Percentiles rank a stretch among this genome's conserved stretches.
These are phyloP conservation scores for Eremothecium coryli DNA, from an alignment of 1,139 yeast species.

Conservation along the genomic window DNA sequence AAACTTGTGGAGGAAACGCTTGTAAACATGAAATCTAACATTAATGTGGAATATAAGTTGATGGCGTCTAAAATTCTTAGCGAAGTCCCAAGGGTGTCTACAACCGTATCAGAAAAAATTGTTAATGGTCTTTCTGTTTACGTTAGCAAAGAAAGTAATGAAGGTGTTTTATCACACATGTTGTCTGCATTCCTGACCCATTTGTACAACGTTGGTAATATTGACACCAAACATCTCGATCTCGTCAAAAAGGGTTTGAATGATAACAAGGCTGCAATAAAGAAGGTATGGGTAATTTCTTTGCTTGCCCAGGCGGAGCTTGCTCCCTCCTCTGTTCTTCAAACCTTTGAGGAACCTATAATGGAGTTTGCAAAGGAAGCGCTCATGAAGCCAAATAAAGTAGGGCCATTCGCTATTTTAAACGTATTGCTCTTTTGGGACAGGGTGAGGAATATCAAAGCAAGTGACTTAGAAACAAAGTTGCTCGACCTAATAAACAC, in stretches of 20 bases:
- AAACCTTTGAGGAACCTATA: conserved; percentile 28
- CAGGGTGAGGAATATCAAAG: conserved; percentile 9
- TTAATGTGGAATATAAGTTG: conserved; percentile 61
- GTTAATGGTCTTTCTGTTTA: conserved; percentile 41
- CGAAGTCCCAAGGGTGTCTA: conserved; percentile 26
- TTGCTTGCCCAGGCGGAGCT: conserved; percentile 24
- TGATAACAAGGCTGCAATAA: conserved; percentile 54
- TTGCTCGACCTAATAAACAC: background rate
- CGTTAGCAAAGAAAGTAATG: conserved; percentile 68
- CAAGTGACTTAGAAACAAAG: conserved; percentile 8
- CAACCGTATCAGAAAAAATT: conserved; percentile 32
- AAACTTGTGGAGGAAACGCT: conserved; percentile 45
- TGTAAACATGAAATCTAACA: conserved; percentile 48
- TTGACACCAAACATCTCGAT: conserved; percentile 15
- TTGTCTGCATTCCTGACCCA: conserved; percentile 44
- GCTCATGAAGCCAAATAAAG: conserved; percentile 14
- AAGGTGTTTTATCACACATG: conserved; percentile 44
- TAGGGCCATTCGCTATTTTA: conserved; percentile 18
- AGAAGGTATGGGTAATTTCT: conserved; percentile 59
- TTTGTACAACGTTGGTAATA: conserved; percentile 24
- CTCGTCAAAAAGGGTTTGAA: conserved; percentile 47
- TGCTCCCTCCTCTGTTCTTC: conserved; percentile 34
- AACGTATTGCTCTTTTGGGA: conserved; percentile 21
- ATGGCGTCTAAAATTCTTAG: conserved; percentile 37
- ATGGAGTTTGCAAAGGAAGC: conserved; percentile 23